Evolutionary conservation across 352 stramenopile species (phyloP), one percentile per base, ranked within the genome.

Genomic region (Globisporangium spinosum): DNA sequence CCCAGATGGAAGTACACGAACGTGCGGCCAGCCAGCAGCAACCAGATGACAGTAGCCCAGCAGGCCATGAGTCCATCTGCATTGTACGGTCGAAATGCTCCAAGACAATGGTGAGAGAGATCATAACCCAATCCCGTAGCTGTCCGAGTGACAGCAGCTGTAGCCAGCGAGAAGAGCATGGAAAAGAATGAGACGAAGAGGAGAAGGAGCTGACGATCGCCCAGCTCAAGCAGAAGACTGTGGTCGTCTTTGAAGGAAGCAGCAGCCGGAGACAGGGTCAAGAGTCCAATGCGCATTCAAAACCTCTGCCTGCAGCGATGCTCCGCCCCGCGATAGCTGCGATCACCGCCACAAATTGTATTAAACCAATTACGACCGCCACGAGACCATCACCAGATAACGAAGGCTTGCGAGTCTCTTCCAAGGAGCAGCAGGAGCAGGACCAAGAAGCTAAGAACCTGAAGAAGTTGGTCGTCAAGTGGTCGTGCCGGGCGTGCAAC

Each of bases 381-480:
- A 32, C 29, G 29, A 32, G 29, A 32, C 4, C 29, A 32, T 9
- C 54, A 3, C 13, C 7, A 60, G 27, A 43, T 8, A 15, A 22
- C 15, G 54, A 25, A 23, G n/a, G 17, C 2, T 32, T 25, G 10
- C 3, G 0, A 20, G 38, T 45, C 13, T 34, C 55, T 20, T 5
- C 27, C 27, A 32, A 43, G 9, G 27, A 43, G 17, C 27, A 27
- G 13, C 29, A 45, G 8, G 15, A 25, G 23, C 55, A 61, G 20
- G 25, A 27, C 8, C 25, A 27, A 8, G 25, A 34, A 5, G 49
- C 27, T 32, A 68, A 49, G 38, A 61, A 22, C 57, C 62, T 66
- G 45, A 81, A 58, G 27, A 86, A 90, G 54, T 71, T 75, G 25
- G 60, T 86, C 3, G 77, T 89, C n/a, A 79, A 88, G 54, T 94